These are phyloP conservation scores for Marchantia paleacea DNA, from an alignment of 225 moss, liverwort and hornwort genomes.

Conservation along the genomic window DNA sequence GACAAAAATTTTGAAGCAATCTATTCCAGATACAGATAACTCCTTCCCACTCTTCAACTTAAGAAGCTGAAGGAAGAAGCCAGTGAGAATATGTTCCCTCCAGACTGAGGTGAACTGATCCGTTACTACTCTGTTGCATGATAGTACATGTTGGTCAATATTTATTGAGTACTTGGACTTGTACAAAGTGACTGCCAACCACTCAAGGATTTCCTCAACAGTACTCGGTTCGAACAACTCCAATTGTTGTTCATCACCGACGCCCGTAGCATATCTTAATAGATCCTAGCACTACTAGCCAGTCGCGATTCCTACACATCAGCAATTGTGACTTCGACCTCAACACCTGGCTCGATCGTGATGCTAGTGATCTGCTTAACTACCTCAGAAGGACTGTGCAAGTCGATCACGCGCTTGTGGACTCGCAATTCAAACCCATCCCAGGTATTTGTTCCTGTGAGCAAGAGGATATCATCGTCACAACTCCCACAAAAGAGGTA, in stretches of 20 bases:
- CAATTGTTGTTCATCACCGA: neutral
- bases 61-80: no score
- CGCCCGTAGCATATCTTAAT: no score
- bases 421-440: conserved; percentile 69
- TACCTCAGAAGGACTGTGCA: conserved; percentile 79
- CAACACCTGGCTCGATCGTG: conserved; percentile 68
- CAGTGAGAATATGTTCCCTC: no score
- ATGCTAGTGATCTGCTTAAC: conserved; percentile 84
- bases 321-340: conserved; percentile 40
- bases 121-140: no score
- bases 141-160: no score
- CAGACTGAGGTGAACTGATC: no score
- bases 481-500: neutral
- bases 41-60: no score
- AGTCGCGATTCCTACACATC: conserved; percentile 25
- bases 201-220: neutral
- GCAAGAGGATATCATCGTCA: neutral
- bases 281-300: neutral
- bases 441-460: conserved; percentile 82
- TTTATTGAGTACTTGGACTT: neutral
- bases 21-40: no score
- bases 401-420: conserved; percentile 78
- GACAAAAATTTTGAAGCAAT: no score
- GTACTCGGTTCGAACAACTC: neutral
- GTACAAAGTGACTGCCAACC: neutral